Percentiles rank a stretch among this genome's conserved stretches.
Conservation (phyloP, 495 filamentous ascomycete species). For the Podospora bellae-mahoneyi region DNA sequence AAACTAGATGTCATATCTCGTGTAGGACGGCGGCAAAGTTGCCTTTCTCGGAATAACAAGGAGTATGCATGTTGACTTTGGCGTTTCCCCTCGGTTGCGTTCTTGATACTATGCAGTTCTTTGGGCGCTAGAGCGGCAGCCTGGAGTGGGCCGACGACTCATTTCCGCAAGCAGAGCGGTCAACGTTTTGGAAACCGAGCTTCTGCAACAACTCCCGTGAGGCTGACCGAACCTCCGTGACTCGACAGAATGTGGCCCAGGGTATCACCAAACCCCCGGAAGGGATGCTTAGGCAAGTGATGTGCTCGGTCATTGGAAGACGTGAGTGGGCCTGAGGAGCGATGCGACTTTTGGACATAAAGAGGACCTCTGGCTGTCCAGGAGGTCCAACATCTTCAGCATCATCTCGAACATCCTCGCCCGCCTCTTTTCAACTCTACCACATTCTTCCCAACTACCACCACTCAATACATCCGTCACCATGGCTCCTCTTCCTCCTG, state of each 20-base stretch:
- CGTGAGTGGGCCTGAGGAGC: not conserved
- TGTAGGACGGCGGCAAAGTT: not conserved
- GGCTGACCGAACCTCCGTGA: not conserved
- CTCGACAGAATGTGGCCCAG: not conserved
- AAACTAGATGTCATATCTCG: not conserved
- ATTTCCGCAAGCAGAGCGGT: conserved; percentile 19
- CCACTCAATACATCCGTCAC: not conserved
- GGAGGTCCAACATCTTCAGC: not conserved
- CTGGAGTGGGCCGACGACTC: conserved; percentile 2
- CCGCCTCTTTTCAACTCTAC: not conserved
- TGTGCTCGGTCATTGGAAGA: not conserved
- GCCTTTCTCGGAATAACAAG: not conserved
- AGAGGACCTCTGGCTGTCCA: not conserved
- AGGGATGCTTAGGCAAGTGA: not conserved
- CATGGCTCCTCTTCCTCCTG: conserved; percentile 43
- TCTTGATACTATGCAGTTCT: not conserved
- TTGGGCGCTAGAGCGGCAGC: not conserved
- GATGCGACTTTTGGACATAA: not conserved
- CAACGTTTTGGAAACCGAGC: conserved; percentile 10
- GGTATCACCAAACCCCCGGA: not conserved
- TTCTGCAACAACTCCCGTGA: not conserved
- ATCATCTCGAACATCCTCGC: conserved; percentile 3
- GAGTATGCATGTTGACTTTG: not conserved
- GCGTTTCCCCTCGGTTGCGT: not conserved
- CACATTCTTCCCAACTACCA: not conserved